A percentile compares a stretch with the other conserved stretches of the same genome.
Evolutionary conservation across 75 land plant species (phyloP).

Genomic region (Pseudotsuga menziesii): DNA sequence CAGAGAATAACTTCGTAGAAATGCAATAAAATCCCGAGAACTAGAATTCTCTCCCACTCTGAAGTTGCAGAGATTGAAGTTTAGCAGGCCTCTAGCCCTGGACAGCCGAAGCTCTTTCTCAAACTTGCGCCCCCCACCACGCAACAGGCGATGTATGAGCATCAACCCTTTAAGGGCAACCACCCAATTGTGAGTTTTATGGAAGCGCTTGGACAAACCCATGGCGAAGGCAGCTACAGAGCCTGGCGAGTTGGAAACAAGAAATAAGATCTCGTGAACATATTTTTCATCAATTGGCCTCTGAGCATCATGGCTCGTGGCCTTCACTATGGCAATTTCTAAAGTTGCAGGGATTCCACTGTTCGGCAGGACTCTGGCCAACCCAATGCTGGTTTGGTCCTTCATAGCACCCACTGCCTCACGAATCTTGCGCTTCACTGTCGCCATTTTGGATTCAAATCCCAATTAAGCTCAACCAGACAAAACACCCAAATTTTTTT

Average conservation of each 20-base stretch:
- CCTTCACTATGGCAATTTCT: constrained; percentile 51
- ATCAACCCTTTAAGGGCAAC: constrained; percentile 67
- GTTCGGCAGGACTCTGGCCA: constrained; percentile 20
- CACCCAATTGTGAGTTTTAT: constrained; percentile 41
- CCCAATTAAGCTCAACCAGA: too few species aligned
- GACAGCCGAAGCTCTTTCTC: constrained; percentile 39
- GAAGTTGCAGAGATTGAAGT: constrained; percentile 21
- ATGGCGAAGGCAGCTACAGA: constrained; percentile 36
- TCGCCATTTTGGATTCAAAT: not conserved
- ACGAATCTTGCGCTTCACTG: constrained; percentile 17
- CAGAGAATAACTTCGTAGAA: constrained; percentile 31
- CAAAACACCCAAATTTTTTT: too few species aligned
- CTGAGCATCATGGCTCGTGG: constrained; percentile 61
- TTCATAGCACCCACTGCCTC: constrained; percentile 49
- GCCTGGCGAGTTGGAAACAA: constrained; percentile 45
- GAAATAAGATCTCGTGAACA: constrained; percentile 55
- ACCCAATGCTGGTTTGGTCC: constrained; percentile 50
- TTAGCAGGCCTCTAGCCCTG: constrained; percentile 31
- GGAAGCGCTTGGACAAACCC: constrained; percentile 37
- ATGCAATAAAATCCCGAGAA: constrained; percentile 31
- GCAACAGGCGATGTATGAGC: constrained; percentile 61
- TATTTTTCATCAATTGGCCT: constrained; percentile 51
- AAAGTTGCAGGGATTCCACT: constrained; percentile 37
- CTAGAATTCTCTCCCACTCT: constrained; percentile 19
- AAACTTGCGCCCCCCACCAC: constrained; percentile 50